Conservation (phyloP, 805 yeast species). For the Pichia ethanolica region DNA sequence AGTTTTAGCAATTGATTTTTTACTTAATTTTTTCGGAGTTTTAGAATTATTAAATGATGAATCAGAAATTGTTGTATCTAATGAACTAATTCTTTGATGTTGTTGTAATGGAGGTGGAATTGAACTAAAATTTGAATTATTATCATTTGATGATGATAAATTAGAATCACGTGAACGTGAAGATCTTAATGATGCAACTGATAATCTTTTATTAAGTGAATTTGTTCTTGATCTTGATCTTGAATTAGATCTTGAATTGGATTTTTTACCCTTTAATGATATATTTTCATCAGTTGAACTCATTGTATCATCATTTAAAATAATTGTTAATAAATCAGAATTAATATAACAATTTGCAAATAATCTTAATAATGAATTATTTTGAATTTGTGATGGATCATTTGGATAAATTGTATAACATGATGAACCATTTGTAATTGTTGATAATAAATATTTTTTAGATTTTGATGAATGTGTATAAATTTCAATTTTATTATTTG, state of each 20-base stretch:
- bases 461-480: slow-evolving; percentile 41
- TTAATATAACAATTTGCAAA: slow-evolving; percentile 48
- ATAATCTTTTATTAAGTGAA: slow-evolving; percentile 21
- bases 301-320: slow-evolving; percentile 18
- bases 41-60: slow-evolving; percentile 20
- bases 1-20: slow-evolving; percentile 19
- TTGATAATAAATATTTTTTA: slow-evolving; percentile 46
- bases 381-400: slow-evolving; percentile 47
- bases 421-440: slow-evolving; percentile 37
- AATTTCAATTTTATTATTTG: slow-evolving; percentile 44
- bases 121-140: slow-evolving; percentile 1
- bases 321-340: slow-evolving; percentile 18
- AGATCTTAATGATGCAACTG: slow-evolving; percentile 23
- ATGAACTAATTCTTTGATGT: slow-evolving; percentile 22
- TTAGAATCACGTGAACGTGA: slow-evolving; percentile 11
- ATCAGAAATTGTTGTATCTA: slow-evolving; percentile 20
- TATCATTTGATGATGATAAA: slow-evolving; percentile 1
- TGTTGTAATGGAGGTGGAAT: slow-evolving; percentile 3
- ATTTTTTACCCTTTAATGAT: background rate
- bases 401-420: slow-evolving; percentile 56
- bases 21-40: slow-evolving; percentile 17
- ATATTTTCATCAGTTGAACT: slow-evolving; percentile 14
- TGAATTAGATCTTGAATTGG: slow-evolving; percentile 10
- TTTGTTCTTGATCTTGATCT: slow-evolving; percentile 5
- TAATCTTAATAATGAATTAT: slow-evolving; percentile 47